Evolutionary conservation across 225 moss, liverwort and hornwort genomes (phyloP).

Genomic region (Climacium dendroides): DNA sequence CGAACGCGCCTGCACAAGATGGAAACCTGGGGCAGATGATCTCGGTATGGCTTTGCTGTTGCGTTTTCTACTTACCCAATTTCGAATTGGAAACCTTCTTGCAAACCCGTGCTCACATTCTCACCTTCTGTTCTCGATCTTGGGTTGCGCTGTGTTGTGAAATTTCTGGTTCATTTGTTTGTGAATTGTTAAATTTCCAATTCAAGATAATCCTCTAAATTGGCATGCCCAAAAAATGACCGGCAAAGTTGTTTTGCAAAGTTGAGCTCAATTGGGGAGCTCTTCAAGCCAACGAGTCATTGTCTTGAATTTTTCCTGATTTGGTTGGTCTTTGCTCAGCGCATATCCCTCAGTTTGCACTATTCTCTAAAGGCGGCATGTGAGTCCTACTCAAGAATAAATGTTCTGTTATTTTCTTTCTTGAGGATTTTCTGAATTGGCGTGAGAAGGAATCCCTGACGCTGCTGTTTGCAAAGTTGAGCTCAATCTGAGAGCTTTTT

Average conservation of each 20-base stretch:
- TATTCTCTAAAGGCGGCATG: neutral
- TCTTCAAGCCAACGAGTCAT: neutral
- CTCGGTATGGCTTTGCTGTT: slow-evolving; percentile 3
- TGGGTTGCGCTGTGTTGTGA: neutral
- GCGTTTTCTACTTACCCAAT: neutral
- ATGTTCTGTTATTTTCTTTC: neutral
- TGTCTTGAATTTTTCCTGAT: neutral
- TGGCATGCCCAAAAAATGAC: neutral
- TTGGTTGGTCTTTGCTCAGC: neutral
- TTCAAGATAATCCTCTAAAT: neutral
- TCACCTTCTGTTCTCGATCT: neutral
- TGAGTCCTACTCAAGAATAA: neutral
- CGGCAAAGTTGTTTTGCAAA: neutral
- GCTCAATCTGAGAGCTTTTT: neutral
- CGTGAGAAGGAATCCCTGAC: neutral
- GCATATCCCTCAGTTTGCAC: neutral
- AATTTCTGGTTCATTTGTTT: neutral
- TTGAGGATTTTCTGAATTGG: neutral
- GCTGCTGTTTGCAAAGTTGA: neutral
- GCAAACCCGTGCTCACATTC: neutral
- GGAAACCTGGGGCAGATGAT: slow-evolving; percentile 97
- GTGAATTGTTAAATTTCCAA: neutral
- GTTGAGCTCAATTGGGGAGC: neutral
- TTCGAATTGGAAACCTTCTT: neutral
- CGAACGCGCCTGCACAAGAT: slow-evolving; percentile 78